Conservation (phyloP, 2,329 filamentous ascomycete genomes). For the Graphilbum ipis-grandicollis region DNA sequence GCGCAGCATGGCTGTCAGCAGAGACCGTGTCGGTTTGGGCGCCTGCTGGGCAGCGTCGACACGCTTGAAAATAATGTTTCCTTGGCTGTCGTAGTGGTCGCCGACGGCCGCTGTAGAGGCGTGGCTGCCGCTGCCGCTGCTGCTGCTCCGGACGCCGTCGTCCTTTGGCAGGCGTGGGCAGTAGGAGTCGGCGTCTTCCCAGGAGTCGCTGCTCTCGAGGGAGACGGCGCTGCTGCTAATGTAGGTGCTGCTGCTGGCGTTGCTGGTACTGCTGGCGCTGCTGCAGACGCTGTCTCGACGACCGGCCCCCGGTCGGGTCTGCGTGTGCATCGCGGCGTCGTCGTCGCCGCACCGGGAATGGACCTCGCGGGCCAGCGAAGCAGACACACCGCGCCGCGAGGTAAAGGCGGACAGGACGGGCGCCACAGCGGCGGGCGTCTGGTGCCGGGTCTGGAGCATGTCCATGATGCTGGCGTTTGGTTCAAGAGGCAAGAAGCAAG, state of each 20-base stretch:
- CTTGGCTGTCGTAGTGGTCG: background rate
- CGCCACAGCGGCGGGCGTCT: background rate
- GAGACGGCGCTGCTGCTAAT: conserved; percentile 1
- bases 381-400: background rate
- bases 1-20: background rate
- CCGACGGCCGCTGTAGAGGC: background rate
- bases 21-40: background rate
- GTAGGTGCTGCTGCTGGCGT: background rate
- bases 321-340: background rate
- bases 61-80: background rate
- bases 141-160: too few relatives aligned
- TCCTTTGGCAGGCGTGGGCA: too few relatives aligned
- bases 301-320: too few relatives aligned
- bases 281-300: too few relatives aligned
- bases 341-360: background rate
- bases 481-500: too few relatives aligned
- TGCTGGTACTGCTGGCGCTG: background rate
- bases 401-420: conserved; percentile 3
- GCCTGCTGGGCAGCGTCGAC: background rate
- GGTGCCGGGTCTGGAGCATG: background rate
- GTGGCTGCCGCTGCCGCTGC: background rate
- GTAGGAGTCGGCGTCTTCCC: background rate
- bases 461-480: background rate
- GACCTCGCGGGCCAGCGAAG: background rate
- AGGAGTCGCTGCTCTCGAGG: background rate